These are phyloP conservation scores for Neonectria magnoliae DNA, from an alignment of 2,329 filamentous ascomycete species.

Conservation along the genomic window DNA sequence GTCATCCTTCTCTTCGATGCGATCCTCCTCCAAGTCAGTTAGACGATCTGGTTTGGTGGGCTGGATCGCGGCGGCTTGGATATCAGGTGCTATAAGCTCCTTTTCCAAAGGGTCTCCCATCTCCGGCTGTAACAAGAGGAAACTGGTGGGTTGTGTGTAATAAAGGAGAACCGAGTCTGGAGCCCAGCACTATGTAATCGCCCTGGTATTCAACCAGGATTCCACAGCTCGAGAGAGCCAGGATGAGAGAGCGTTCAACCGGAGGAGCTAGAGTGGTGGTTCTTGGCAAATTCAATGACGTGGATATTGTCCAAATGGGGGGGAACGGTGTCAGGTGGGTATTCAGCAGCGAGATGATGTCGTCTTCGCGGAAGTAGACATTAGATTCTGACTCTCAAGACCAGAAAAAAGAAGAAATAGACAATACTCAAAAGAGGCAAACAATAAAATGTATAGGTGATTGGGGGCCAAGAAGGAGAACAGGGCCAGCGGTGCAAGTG, in stretches of 20 bases:
- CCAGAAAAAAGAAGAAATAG: not conserved
- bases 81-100: slow-evolving; percentile 44
- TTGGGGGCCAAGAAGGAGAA: not conserved
- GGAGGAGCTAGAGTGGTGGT: not conserved
- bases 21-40: slow-evolving; percentile 33
- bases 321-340: not conserved
- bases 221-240: not conserved
- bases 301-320: slow-evolving; percentile 14
- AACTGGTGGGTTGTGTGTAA: slow-evolving; percentile 7
- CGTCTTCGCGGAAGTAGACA: not conserved
- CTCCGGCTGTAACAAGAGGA: slow-evolving; percentile 5
- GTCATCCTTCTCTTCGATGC: slow-evolving; percentile 27
- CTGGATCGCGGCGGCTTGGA: slow-evolving; percentile 43
- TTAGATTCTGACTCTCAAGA: not conserved
- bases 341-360: slow-evolving; percentile 9
- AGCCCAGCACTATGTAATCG: not conserved
- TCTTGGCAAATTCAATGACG: slow-evolving; percentile 19
- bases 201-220: not conserved
- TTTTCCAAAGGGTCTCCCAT: slow-evolving; percentile 45
- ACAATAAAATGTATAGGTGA: not conserved
- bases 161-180: not conserved
- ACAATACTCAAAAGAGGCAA: not conserved
- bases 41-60: slow-evolving; percentile 34
- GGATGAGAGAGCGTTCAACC: not conserved
- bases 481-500: slow-evolving; percentile 5